phyloP scores from a whole-genome alignment of 2,329 filamentous ascomycete species.

The Blastomyces gilchristii region DNA sequence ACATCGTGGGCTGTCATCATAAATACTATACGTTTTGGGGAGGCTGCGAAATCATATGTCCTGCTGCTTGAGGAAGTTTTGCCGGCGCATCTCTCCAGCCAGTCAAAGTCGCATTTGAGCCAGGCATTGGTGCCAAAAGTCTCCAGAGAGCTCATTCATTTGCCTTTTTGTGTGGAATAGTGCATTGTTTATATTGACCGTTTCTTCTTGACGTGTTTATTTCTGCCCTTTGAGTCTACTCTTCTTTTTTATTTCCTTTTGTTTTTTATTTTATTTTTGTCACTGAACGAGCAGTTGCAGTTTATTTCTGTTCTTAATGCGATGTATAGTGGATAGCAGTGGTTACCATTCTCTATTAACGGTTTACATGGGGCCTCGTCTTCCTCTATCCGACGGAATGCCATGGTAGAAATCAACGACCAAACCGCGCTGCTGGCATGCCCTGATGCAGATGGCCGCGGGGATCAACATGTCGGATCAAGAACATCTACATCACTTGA shows the following conservation, averaged over 20 bases:
- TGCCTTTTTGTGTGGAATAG: neutral
- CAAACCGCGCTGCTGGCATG: conserved; percentile 1
- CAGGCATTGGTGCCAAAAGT: neutral
- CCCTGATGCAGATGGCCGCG: neutral
- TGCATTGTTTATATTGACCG: neutral
- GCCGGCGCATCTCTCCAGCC: neutral
- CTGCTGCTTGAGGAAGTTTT: neutral
- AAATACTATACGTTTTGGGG: neutral
- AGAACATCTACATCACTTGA: conserved; percentile 18
- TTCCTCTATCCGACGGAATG: neutral
- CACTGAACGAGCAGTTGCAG: too few species aligned
- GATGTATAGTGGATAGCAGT: neutral
- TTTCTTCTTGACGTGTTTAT: neutral
- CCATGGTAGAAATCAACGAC: conserved; percentile 5
- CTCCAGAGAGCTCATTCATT: neutral
- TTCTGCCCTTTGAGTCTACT: neutral
- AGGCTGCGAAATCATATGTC: neutral
- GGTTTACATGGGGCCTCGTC: neutral
- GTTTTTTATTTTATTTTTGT: neutral
- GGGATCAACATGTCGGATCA: conserved; percentile 6
- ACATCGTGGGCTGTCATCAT: too few species aligned
- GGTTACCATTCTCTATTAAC: neutral
- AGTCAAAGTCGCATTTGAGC: neutral
- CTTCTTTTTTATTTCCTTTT: neutral
- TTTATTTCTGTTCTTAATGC: neutral